Conservation (phyloP, 1,284 basidiomycete species). For the Fomitopsis schrenkii region DNA sequence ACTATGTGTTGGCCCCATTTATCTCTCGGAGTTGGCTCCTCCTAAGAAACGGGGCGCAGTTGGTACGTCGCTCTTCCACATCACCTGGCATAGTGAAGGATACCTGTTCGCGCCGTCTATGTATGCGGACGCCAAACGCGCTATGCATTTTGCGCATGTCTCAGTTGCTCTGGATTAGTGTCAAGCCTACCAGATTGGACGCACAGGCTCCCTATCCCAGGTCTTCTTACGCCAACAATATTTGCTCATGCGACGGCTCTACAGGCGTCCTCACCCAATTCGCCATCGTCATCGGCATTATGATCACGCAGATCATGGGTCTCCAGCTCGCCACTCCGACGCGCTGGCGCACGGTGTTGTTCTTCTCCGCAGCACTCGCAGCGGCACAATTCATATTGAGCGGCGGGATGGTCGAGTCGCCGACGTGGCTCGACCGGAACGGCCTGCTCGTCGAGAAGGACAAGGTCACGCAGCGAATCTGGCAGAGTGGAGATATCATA, state of each 20-base stretch:
- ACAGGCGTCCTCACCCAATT: conserved; percentile 86
- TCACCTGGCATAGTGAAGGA: too few species aligned
- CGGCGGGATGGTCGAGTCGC: conserved; percentile 59
- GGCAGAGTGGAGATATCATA: conserved; percentile 31
- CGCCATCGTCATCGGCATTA: conserved; percentile 81
- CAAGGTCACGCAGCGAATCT: conserved; percentile 44
- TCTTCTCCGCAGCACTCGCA: conserved; percentile 60
- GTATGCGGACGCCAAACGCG: too few species aligned
- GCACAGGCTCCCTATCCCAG: not conserved
- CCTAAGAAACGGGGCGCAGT: conserved; percentile 68
- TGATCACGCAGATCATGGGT: conserved; percentile 70
- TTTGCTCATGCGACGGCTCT: conserved; percentile 9
- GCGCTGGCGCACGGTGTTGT: conserved; percentile 73
- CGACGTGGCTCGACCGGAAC: conserved; percentile 54
- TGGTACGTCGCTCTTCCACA: conserved; percentile 36
- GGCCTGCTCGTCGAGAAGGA: conserved; percentile 49
- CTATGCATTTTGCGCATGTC: too few species aligned
- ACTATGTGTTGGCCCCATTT: conserved; percentile 84
- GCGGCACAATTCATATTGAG: conserved; percentile 56
- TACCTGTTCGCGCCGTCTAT: not conserved
- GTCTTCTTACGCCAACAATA: not conserved
- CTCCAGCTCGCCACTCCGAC: conserved; percentile 58
- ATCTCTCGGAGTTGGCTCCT: conserved; percentile 79
- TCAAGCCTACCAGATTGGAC: not conserved
- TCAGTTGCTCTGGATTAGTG: too few species aligned